phyloP scores from a whole-genome alignment of 768 basidiomycete species.

The Agaricus subrufescens region DNA sequence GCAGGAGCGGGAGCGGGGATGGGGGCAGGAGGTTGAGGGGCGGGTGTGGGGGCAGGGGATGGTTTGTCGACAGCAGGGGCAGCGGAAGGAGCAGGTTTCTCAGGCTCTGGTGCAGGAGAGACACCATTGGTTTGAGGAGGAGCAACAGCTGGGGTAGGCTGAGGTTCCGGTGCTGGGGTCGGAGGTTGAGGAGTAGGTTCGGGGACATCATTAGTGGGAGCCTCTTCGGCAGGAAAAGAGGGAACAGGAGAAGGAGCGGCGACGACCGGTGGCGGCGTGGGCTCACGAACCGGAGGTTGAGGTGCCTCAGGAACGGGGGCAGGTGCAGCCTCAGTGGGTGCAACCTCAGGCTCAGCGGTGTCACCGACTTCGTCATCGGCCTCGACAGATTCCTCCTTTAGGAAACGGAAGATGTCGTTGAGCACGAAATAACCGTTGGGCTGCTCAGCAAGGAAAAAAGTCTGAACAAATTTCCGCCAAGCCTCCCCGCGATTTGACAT shows the following conservation, averaged over 20 bases:
- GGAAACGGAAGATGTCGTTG: conserved; percentile 99
- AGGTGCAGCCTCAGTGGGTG: conserved; percentile 27
- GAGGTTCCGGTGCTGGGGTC: conserved; percentile 26
- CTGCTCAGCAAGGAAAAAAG: conserved; percentile 99
- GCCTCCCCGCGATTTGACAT: conserved; percentile 90
- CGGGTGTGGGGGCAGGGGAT: conserved; percentile 23
- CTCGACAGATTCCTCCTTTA: conserved; percentile 92
- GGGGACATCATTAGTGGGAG: conserved; percentile 35
- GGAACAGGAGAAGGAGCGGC: conserved; percentile 25
- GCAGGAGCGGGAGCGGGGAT: conserved; percentile 25
- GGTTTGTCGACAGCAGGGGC: conserved; percentile 19
- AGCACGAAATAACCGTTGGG: conserved; percentile 99
- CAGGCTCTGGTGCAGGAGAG: conserved; percentile 32
- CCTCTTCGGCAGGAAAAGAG: conserved; percentile 27
- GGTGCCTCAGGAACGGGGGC: conserved; percentile 22
- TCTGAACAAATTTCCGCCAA: conserved; percentile 99
- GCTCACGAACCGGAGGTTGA: conserved; percentile 19
- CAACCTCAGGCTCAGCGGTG: conserved; percentile 31
- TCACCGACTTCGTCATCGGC: conserved; percentile 58
- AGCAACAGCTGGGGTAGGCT: conserved; percentile 18
- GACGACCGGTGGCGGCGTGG: conserved; percentile 29
- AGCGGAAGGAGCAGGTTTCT: conserved; percentile 23
- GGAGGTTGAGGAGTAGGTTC: conserved; percentile 32
- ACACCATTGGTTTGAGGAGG: conserved; percentile 30
- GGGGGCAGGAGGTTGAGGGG: conserved; percentile 21